Percentiles rank a stretch among this genome's conserved stretches.
phyloP scores from a whole-genome alignment of 768 basidiomycete species.

The Phaffia australis region DNA sequence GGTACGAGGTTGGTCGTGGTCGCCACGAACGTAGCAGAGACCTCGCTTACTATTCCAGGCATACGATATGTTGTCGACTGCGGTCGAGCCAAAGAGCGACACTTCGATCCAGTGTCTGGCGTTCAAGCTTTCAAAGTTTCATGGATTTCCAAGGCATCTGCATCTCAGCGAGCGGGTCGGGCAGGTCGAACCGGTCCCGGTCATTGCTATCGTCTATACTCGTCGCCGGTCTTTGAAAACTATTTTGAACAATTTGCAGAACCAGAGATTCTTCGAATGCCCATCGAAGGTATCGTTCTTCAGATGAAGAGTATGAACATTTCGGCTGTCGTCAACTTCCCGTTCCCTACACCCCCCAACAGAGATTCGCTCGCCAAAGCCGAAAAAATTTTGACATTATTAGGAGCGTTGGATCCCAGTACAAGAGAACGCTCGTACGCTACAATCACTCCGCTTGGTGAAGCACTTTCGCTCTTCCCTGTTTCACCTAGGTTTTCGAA shows the following conservation, averaged over 20 bases:
- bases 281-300: slow-evolving; percentile 89
- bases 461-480: slow-evolving; percentile 84
- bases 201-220: slow-evolving; percentile 95
- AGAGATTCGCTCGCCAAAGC: slow-evolving; percentile 61
- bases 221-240: slow-evolving; percentile 85
- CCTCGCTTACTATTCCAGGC: slow-evolving; percentile 89
- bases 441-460: slow-evolving; percentile 79
- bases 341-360: slow-evolving; percentile 94
- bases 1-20: slow-evolving; percentile 81
- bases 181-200: slow-evolving; percentile 97
- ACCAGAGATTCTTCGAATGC: slow-evolving; percentile 89
- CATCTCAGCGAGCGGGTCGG: slow-evolving; percentile 85
- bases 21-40: slow-evolving; percentile 93
- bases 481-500: slow-evolving; percentile 88
- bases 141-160: slow-evolving; percentile 93
- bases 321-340: slow-evolving; percentile 90
- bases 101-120: slow-evolving; percentile 65
- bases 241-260: slow-evolving; percentile 75
- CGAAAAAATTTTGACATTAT: slow-evolving; percentile 63
- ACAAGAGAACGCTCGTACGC: slow-evolving; percentile 39
- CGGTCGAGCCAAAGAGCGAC: slow-evolving; percentile 89
- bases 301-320: slow-evolving; percentile 99
- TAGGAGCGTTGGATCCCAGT: slow-evolving; percentile 61
- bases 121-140: slow-evolving; percentile 85
- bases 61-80: slow-evolving; percentile 97